phyloP scores from a whole-genome alignment of 768 basidiomycete genomes.

The Kwoniella shandongensis region DNA sequence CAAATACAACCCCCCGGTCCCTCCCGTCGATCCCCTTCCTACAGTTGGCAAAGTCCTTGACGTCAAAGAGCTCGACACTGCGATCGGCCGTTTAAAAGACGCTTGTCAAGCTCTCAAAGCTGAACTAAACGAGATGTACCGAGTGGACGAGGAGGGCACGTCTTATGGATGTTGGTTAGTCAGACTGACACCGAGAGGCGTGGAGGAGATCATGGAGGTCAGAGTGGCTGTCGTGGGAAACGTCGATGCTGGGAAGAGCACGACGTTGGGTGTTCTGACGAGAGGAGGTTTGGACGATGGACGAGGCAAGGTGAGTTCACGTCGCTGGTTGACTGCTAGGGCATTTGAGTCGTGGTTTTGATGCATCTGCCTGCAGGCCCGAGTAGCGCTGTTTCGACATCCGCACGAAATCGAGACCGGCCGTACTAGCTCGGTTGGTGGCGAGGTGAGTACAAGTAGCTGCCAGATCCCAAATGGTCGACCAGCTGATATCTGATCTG shows the following conservation, averaged over 20 bases:
- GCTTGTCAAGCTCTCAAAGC: conserved; percentile 33
- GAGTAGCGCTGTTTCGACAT: conserved; percentile 88
- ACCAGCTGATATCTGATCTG: no score
- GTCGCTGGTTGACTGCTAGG: conserved; percentile 2
- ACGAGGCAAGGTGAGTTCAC: conserved; percentile 33
- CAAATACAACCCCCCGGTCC: conserved; percentile 34
- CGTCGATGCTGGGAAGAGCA: conserved; percentile 80
- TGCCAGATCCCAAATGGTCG: no score
- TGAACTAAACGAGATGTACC: conserved; percentile 47
- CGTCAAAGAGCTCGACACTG: conserved; percentile 15
- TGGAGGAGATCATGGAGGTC: conserved; percentile 64
- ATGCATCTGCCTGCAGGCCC: conserved; percentile 65
- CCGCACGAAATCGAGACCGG: conserved; percentile 98
- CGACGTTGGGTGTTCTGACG: conserved; percentile 92
- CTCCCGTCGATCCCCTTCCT: background rate
- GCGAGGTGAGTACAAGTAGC: conserved; percentile 68
- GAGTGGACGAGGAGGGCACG: conserved; percentile 20
- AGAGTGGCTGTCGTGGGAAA: conserved; percentile 95
- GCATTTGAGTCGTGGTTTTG: no score
- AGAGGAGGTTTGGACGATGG: conserved; percentile 62
- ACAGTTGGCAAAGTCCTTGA: conserved; percentile 28
- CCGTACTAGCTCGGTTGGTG: conserved; percentile 90
- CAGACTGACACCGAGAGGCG: conserved; percentile 40
- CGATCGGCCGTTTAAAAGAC: conserved; percentile 37
- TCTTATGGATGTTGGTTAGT: conserved; percentile 45